A percentile compares a stretch with the other conserved stretches of the same genome.
phyloP scores from a whole-genome alignment of 345 rosid species.

The Eutrema heterophyllum region DNA sequence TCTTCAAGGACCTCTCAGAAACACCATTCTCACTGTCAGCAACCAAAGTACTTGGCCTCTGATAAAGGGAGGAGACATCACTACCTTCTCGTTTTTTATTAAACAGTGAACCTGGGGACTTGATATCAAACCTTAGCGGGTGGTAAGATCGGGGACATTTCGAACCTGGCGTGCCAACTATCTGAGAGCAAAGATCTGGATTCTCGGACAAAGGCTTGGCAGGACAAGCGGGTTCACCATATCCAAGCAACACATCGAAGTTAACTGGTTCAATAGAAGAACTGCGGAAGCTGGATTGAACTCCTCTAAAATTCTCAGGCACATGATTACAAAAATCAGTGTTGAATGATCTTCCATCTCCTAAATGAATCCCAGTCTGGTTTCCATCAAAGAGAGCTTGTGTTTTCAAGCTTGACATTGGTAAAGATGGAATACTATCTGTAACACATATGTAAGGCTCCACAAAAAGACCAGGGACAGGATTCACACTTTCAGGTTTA shows the following conservation, averaged over 20 bases:
- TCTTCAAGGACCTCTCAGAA: conserved; percentile 32
- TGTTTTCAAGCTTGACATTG: conserved; percentile 24
- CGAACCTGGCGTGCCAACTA: conserved; percentile 59
- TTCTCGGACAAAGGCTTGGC: conserved; percentile 37
- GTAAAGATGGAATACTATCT: conserved; percentile 32
- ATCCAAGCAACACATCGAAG: conserved; percentile 32
- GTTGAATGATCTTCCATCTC: conserved; percentile 28
- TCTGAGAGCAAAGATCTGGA: conserved; percentile 37
- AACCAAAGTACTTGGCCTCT: conserved; percentile 13
- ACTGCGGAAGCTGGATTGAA: conserved; percentile 27
- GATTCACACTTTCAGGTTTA: conserved; percentile 26
- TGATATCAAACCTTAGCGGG: conserved; percentile 33
- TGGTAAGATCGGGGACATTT: conserved; percentile 43
- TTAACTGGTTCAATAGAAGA: conserved; percentile 34
- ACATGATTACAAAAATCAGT: conserved; percentile 27
- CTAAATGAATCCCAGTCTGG: conserved; percentile 30
- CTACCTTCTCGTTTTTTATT: conserved; percentile 36
- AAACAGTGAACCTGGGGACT: conserved; percentile 21
- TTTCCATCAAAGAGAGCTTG: conserved; percentile 35
- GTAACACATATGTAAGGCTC: conserved; percentile 5
- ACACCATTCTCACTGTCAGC: conserved; percentile 23
- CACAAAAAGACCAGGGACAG: conserved; percentile 25
- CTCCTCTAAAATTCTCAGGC: conserved; percentile 12
- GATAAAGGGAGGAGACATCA: conserved; percentile 34
- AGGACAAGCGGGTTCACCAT: conserved; percentile 29